Conservation (phyloP, 2,329 filamentous ascomycete species). For the Aspergillus sp. region DNA sequence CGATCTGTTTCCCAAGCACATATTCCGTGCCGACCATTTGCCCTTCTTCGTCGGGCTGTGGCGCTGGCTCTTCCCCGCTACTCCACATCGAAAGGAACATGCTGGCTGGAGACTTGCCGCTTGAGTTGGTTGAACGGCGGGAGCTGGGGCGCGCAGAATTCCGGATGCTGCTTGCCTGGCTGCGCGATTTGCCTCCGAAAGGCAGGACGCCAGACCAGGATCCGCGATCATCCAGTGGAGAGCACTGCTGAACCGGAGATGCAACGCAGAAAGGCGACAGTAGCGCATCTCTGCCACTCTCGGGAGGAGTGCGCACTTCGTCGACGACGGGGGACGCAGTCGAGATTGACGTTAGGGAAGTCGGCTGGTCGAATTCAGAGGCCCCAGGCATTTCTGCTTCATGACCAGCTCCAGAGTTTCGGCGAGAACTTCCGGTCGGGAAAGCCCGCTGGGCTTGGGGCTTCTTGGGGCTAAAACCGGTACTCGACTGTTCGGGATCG, state of each 20-base stretch:
- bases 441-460: slow-evolving; percentile 16
- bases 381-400: slow-evolving; percentile 15
- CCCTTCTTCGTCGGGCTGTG: slow-evolving; percentile 56
- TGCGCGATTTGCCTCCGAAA: slow-evolving; percentile 27
- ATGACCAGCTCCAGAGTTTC: slow-evolving; percentile 12
- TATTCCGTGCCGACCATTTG: slow-evolving; percentile 58
- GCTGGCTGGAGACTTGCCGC: slow-evolving; percentile 49
- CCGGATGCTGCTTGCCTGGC: slow-evolving; percentile 26
- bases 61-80: slow-evolving; percentile 29
- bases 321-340: slow-evolving; percentile 33
- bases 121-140: slow-evolving; percentile 41
- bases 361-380: slow-evolving; percentile 27
- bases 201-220: slow-evolving; percentile 30
- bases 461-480: slow-evolving; percentile 14
- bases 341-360: slow-evolving; percentile 36
- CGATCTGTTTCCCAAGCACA: slow-evolving; percentile 58
- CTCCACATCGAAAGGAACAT: slow-evolving; percentile 50
- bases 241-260: slow-evolving; percentile 27
- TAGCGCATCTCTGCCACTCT: slow-evolving; percentile 24
- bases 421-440: slow-evolving; percentile 17
- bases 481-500: slow-evolving; percentile 10
- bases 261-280: slow-evolving; percentile 30
- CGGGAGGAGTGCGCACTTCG: slow-evolving; percentile 34
- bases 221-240: slow-evolving; percentile 32
- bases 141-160: slow-evolving; percentile 28